Evolutionary conservation across 345 rosid genomes (phyloP), one percentile per base, ranked within the genome.

Genomic region (Barbarea vulgaris): DNA sequence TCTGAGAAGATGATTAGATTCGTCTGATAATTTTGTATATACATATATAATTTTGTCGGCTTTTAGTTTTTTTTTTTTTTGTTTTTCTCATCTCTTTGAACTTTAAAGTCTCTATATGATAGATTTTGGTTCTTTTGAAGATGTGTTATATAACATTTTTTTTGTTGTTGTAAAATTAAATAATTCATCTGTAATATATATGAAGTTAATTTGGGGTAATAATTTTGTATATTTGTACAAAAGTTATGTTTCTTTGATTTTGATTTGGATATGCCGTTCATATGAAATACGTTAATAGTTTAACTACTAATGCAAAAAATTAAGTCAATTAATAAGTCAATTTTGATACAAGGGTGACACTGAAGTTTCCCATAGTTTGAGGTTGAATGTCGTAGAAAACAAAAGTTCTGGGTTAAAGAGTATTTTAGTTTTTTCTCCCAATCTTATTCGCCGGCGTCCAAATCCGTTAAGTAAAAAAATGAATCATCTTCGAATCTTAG

Each of bases 401-500:
- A 72, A 0, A 61, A 61, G 41, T 31, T 15, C 9, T 14, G 50
- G 25, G 0, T 10, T 19, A 9, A 3, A 31, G 5, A 31, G 24
- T 47, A 21, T 3, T 19, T 31, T 57, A 14, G 0, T 13, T 41
- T 41, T 13, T 37, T 11, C 34, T 8, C 19, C 44, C 15, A 17
- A 18, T 28, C 33, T 18, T 19, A 21, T 47, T 27, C 66, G 22
- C 12, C 39, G 52, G 66, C 27, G 0, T 15, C 21, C 3, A 8
- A 6, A 27, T 73, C 47, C 14, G 46, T 21, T 5, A 22, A 37
- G 7, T 7, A 8, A 8, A 27, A 34, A 50, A 44, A 77, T 77
- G 80, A 77, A 77, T 48, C 61, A 56, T 64, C 39, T 77, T 7
- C 72, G 67, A 34, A 70, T 27, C 72, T 37, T 77, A 0, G 72